These are phyloP conservation scores for Helenozyma rhizophorensis DNA, from an alignment of 805 yeast genomes.

Conservation along the genomic window DNA sequence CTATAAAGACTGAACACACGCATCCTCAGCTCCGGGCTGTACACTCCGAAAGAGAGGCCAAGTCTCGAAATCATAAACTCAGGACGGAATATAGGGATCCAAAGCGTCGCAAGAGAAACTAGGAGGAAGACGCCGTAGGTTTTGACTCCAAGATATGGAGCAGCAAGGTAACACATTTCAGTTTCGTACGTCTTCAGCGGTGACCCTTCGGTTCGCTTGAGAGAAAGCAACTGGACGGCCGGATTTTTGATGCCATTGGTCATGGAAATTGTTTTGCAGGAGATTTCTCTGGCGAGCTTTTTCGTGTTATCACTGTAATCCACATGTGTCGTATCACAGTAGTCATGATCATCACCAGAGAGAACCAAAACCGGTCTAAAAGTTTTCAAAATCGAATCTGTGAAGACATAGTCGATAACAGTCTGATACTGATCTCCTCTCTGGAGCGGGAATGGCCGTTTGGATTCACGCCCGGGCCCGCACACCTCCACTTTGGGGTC, in stretches of 20 bases:
- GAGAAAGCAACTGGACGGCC: constrained; percentile 77
- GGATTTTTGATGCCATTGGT: constrained; percentile 87
- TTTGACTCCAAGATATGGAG: constrained; percentile 38
- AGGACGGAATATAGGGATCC: too few species aligned
- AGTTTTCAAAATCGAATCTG: constrained; percentile 53
- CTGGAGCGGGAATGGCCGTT: constrained; percentile 57
- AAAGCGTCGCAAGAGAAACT: too few species aligned
- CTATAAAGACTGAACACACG: too few species aligned
- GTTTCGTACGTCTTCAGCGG: constrained; percentile 39
- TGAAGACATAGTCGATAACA: constrained; percentile 60
- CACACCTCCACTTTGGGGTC: constrained; percentile 59
- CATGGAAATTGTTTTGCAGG: constrained; percentile 88
- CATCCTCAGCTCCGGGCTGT: too few species aligned
- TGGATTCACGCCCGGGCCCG: constrained; percentile 73
- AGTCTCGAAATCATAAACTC: too few species aligned
- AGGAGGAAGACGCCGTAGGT: constrained; percentile 11
- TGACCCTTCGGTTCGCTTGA: too few species aligned
- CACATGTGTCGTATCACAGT: constrained; percentile 71
- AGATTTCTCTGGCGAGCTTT: constrained; percentile 59
- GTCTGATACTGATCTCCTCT: constrained; percentile 88
- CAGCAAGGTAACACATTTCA: constrained; percentile 52
- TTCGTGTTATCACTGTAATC: constrained; percentile 19
- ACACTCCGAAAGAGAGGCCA: too few species aligned
- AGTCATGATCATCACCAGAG: constrained; percentile 97
- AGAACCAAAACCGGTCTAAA: constrained; percentile 68